Evolutionary conservation across 768 basidiomycete genomes (phyloP).

Genomic region (Obba rivulosa): DNA sequence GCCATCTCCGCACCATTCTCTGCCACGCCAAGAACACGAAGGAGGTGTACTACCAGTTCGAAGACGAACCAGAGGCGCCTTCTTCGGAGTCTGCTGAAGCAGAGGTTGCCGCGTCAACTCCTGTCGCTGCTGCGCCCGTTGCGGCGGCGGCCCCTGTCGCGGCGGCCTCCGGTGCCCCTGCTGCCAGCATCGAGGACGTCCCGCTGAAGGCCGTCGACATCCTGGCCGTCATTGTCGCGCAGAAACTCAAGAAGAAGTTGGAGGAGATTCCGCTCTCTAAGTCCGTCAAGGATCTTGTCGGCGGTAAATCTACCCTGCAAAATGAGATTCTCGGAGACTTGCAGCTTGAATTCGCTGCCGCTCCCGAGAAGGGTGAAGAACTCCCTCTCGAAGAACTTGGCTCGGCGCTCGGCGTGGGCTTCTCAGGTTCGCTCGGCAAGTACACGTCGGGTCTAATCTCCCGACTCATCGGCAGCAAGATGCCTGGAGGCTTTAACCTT

Average conservation of each 20-base stretch:
- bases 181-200: conserved; percentile 76
- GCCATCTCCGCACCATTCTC: conserved; percentile 72
- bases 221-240: conserved; percentile 83
- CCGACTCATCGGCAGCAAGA: conserved; percentile 89
- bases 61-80: conserved; percentile 66
- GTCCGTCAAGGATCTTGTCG: conserved; percentile 97
- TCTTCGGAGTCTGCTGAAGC: conserved; percentile 27
- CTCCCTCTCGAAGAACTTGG: conserved; percentile 95
- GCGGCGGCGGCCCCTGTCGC: conserved; percentile 38
- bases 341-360: conserved; percentile 89
- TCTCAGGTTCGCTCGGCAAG: conserved; percentile 86
- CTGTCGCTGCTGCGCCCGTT: conserved; percentile 34
- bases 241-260: conserved; percentile 95
- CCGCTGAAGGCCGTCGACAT: conserved; percentile 91
- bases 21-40: conserved; percentile 95
- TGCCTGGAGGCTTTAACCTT: conserved; percentile 98
- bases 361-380: conserved; percentile 98
- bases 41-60: conserved; percentile 97
- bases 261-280: conserved; percentile 87
- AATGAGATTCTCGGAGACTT: conserved; percentile 98
- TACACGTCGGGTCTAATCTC: conserved; percentile 88
- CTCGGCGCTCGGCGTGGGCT: conserved; percentile 73
- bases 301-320: conserved; percentile 97
- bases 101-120: conserved; percentile 21
- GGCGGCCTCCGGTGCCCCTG: conserved; percentile 54